These are phyloP conservation scores for Russula ochroleuca DNA, from an alignment of 768 basidiomycete species.

Conservation along the genomic window DNA sequence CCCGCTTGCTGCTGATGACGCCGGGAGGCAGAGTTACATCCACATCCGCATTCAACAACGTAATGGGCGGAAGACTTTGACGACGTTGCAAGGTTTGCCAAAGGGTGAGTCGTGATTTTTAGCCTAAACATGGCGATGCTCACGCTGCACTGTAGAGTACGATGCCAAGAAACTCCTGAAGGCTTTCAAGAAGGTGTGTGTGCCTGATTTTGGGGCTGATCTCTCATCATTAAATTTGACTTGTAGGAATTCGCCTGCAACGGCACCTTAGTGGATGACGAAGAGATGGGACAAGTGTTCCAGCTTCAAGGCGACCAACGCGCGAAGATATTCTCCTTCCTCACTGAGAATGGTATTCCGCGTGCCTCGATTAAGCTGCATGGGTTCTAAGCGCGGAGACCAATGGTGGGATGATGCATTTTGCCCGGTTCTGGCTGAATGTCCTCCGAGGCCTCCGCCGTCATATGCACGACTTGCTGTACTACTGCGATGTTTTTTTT, in stretches of 20 bases:
- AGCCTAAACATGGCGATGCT: conserved; percentile 21
- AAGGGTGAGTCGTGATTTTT: conserved; percentile 49
- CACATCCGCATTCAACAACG: conserved; percentile 98
- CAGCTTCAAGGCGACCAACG: conserved; percentile 99
- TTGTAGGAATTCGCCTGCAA: conserved; percentile 95
- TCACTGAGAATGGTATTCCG: conserved; percentile 75
- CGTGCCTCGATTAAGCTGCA: conserved; percentile 80
- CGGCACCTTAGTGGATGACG: conserved; percentile 92
- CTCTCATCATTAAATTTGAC: conserved; percentile 18
- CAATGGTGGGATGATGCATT: conserved; percentile 6
- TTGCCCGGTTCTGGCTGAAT: conserved; percentile 18
- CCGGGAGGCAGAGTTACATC: conserved; percentile 79
- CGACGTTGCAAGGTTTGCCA: conserved; percentile 92
- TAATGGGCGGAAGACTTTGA: conserved; percentile 98
- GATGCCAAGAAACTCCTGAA: conserved; percentile 97
- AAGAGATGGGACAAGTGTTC: conserved; percentile 94
- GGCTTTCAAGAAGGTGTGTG: conserved; percentile 91
- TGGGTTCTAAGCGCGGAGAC: conserved; percentile 58
- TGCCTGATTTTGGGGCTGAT: neutral
- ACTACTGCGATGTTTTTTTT: conserved; percentile 23
- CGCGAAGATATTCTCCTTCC: conserved; percentile 82
- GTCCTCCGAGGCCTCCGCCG: conserved; percentile 9
- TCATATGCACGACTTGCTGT: conserved; percentile 22
- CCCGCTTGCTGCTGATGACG: conserved; percentile 69
- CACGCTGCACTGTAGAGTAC: conserved; percentile 58